These are phyloP conservation scores for Paracoccidioides brasiliensis DNA, from an alignment of 2,329 filamentous ascomycete species.

Conservation along the genomic window DNA sequence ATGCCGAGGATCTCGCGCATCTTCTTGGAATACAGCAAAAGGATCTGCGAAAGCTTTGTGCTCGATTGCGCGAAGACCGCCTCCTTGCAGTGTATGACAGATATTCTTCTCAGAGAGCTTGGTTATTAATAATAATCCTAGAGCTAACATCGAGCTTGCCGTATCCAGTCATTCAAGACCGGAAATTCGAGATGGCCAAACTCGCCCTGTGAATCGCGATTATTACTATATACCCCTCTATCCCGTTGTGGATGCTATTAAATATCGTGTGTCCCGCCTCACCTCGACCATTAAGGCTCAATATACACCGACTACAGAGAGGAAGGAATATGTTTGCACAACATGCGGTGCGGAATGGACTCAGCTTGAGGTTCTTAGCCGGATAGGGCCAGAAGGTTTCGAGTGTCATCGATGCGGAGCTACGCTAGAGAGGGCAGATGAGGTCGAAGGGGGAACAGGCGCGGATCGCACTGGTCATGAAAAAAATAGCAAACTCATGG, in stretches of 20 bases:
- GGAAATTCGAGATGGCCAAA: conserved; percentile 67
- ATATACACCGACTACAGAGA: conserved; percentile 65
- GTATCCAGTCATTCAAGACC: conserved; percentile 51
- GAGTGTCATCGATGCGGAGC: conserved; percentile 64
- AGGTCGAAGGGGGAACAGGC: conserved; percentile 31
- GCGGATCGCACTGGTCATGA: conserved; percentile 36
- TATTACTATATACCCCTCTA: conserved; percentile 98
- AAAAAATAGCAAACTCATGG: conserved; percentile 38
- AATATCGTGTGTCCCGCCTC: conserved; percentile 80
- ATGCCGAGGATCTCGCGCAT: conserved; percentile 76
- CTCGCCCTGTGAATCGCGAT: conserved; percentile 69
- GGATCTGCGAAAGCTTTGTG: conserved; percentile 79
- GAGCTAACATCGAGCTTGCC: conserved; percentile 10
- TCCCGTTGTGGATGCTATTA: conserved; percentile 87
- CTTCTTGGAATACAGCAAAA: conserved; percentile 84
- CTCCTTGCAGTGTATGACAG: conserved; percentile 61
- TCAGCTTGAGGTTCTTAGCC: conserved; percentile 74
- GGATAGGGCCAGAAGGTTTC: conserved; percentile 56
- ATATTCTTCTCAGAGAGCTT: conserved; percentile 4
- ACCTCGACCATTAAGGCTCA: conserved; percentile 80
- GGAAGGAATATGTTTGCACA: conserved; percentile 80
- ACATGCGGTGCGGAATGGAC: conserved; percentile 80
- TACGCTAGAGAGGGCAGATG: conserved; percentile 32
- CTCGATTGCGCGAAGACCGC: conserved; percentile 71
- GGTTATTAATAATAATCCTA: not conserved